A percentile compares a stretch with the other conserved stretches of the same genome.
Conservation (phyloP, 352 stramenopile genomes). For the Pythium aquatile region DNA sequence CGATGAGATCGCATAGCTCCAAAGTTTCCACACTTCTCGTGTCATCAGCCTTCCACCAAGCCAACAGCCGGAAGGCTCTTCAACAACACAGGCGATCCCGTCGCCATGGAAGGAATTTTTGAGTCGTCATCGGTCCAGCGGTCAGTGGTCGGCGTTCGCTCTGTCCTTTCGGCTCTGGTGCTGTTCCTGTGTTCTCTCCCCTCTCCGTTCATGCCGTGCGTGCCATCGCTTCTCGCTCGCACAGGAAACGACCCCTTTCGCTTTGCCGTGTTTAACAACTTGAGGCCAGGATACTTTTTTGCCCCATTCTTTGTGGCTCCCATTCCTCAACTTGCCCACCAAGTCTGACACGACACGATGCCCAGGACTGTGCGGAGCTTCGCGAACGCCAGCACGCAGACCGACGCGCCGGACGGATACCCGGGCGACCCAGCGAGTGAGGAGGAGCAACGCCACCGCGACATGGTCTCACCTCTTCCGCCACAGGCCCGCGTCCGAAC, state of each 20-base stretch:
- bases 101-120: conserved; percentile 1
- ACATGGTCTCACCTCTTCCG: not conserved
- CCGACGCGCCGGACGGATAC: not conserved
- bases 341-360: not conserved
- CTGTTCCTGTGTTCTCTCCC: not conserved
- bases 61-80: not conserved
- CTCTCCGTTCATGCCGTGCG: not conserved
- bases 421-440: not conserved
- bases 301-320: not conserved
- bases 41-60: not conserved
- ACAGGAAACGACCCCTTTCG: too few species aligned
- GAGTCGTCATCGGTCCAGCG: not conserved
- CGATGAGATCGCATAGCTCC: too few species aligned
- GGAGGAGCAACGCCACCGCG: not conserved
- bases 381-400: not conserved
- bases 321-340: not conserved
- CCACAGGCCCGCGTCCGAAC: not conserved
- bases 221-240: not conserved
- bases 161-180: not conserved
- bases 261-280: not conserved
- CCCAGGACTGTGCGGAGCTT: not conserved
- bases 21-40: not conserved
- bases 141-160: not conserved
- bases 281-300: conserved; percentile 1
- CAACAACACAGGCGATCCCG: not conserved